Base-by-base conservation (phyloP, 768 basidiomycete species). In the Pleurotus tuber-regium region DNA sequence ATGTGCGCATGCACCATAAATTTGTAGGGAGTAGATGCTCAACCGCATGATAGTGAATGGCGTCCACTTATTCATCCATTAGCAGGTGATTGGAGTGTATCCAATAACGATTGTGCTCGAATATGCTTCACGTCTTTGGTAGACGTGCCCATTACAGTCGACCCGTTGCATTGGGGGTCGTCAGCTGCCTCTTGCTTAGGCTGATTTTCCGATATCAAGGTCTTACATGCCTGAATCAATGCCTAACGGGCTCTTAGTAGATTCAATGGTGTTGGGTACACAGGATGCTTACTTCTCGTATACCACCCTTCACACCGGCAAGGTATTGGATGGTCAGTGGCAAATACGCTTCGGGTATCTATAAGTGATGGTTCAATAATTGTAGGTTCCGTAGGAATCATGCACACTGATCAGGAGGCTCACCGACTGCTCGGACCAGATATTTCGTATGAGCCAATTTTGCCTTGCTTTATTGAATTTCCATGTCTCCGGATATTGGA, bases 381-480 rank as follows among this genome's bases (percentile, higher is more conserved):
- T n/a, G n/a, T n/a, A n/a, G n/a, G n/a, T n/a, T n/a, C n/a, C n/a
- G n/a, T n/a, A n/a, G n/a, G n/a, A n/a, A n/a, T n/a, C n/a, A n/a
- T n/a, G n/a, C n/a, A n/a, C n/a, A n/a, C n/a, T n/a, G n/a, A n/a
- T n/a, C n/a, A 28, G 30, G 44, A 63, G 41, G 59, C 74, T 69
- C 54, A 78, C 77, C 54, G 66, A 57, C 54, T 72, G 64, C 10
- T 70, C 69, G 2, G 78, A 80, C 80, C 80, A 88, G 8, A 83
- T 54, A 55, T 88, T 82, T 9, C 84, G 77, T 51, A 87, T 70
- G 1, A 88, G 67, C 87, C 86, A 89, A 58, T 87, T 89, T 59
- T 89, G 86, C 38, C 76, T 73, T 5, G 84, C 84, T 60, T 88
- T 88, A 55, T 83, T 83, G 61, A 88, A 89, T 57, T 87, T 89